Conservation (phyloP, 129 eudicot species). For the Pulicaria dysenterica region DNA sequence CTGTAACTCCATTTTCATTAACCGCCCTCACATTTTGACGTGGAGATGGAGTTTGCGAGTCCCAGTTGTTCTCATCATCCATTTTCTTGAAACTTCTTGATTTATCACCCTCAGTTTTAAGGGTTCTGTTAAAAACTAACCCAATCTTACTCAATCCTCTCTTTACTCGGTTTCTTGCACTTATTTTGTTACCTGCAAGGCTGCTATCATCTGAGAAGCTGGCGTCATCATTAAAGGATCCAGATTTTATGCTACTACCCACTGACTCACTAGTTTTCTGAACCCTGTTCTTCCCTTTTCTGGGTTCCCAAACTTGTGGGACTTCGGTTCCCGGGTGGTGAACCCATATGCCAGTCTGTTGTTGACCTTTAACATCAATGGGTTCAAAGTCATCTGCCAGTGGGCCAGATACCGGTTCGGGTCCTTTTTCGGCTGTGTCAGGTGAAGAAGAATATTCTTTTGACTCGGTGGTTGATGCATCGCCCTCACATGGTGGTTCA, state of each 20-base stretch:
- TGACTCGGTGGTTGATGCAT: conserved; percentile 33
- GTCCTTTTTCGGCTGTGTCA: conserved; percentile 34
- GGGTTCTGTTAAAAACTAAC: conserved; percentile 33
- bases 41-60: conserved; percentile 47
- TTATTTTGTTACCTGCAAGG: conserved; percentile 25
- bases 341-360: conserved; percentile 80
- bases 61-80: conserved; percentile 33
- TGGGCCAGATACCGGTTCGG: conserved; percentile 32
- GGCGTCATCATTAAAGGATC: conserved; percentile 25
- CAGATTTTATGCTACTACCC: conserved; percentile 36
- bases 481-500: conserved; percentile 42
- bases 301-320: conserved; percentile 82
- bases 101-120: conserved; percentile 30
- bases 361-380: conserved; percentile 71
- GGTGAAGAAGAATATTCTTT: conserved; percentile 33
- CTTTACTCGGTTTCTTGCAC: conserved; percentile 30
- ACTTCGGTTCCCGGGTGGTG: conserved; percentile 87
- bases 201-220: conserved; percentile 37
- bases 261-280: conserved; percentile 30
- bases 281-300: conserved; percentile 62
- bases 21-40: conserved; percentile 55
- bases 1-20: conserved; percentile 48
- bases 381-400: conserved; percentile 67
- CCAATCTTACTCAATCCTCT: conserved; percentile 42
- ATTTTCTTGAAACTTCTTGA: conserved; percentile 20